Evolutionary conservation across 169 alveolate genomes (phyloP).

Genomic region (Plasmodium blacklocki): DNA sequence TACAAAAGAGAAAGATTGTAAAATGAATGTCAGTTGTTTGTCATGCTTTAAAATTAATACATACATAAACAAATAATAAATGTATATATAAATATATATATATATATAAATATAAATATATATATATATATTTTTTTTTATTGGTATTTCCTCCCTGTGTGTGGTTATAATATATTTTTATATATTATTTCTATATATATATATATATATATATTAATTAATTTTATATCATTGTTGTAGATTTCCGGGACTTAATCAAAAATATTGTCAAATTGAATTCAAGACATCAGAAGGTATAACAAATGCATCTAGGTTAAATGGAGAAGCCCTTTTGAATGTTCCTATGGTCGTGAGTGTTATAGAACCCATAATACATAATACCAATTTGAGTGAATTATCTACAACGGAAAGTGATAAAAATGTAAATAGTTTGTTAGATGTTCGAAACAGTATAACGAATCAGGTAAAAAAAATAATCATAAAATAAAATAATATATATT

Average conservation of each 20-base stretch:
- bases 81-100: too few relatives aligned
- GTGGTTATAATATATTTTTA: neutral
- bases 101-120: too few relatives aligned
- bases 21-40: neutral
- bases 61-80: neutral
- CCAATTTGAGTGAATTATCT: slow-evolving; percentile 10
- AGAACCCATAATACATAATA: slow-evolving; percentile 65
- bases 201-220: neutral
- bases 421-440: slow-evolving; percentile 3
- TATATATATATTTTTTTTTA: neutral
- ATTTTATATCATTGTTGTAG: slow-evolving; percentile 3
- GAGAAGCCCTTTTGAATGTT: slow-evolving; percentile 49
- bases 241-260: slow-evolving; percentile 73
- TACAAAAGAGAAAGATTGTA: neutral
- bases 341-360: slow-evolving; percentile 79
- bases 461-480: slow-evolving; percentile 16
- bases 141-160: neutral
- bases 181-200: neutral
- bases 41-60: neutral
- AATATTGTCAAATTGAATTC: slow-evolving; percentile 78
- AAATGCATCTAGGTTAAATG: slow-evolving; percentile 76
- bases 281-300: slow-evolving; percentile 79
- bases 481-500: neutral
- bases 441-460: slow-evolving; percentile 1
- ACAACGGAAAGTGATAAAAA: slow-evolving; percentile 15